Evolutionary conservation across 805 yeast genomes (phyloP), one percentile per base, ranked within the genome.

Genomic region (Gaillardinia entomophila): DNA sequence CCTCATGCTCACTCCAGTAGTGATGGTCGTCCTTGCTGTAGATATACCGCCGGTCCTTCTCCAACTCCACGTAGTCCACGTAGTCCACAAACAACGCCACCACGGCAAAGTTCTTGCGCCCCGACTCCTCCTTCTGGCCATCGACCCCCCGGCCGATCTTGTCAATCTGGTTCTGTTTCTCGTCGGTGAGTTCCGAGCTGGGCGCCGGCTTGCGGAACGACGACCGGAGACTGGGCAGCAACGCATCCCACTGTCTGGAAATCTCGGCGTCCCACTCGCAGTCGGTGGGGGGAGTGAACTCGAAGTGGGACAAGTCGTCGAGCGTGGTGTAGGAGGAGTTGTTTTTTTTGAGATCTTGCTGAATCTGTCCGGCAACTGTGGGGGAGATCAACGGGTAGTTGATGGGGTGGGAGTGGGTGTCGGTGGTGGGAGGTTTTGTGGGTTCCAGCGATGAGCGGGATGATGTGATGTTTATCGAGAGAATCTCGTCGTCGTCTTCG

Each of bases 61-160:
- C 77, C 40, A 78, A 58, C 41, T 78, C 80, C 33, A 79, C 70
- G 49, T 68, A 71, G 53, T 86, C 95, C 8, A 82, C 94, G 29
- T 69, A 62, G 33, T 84, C 82, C 25, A 80, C 71, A 48, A 83
- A 76, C 62, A 86, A 54, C 25, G 82, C 77, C 18, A 83, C 74
- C 16, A 84, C 75, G 1, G 77, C 77, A 51, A 82, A 85, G 52
- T 83, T 77, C 48, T 76, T 79, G 34, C 71, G 58, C 1, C 81
- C 77, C 17, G 74, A 75, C 19, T 74, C 78, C 31, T 75, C 79
- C 48, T 75, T 71, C 27, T 75, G 69, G 6, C 95, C 95, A 56
- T 86, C 95, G 12, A 86, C 95, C 10, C 95, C 90, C 44, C 95
- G 69, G 30, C 73, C 67, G 29, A 86, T 79, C 32, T 83, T 74